Conservation (phyloP, 2,329 filamentous ascomycete genomes). For the Pestalotiopsis sp. region DNA sequence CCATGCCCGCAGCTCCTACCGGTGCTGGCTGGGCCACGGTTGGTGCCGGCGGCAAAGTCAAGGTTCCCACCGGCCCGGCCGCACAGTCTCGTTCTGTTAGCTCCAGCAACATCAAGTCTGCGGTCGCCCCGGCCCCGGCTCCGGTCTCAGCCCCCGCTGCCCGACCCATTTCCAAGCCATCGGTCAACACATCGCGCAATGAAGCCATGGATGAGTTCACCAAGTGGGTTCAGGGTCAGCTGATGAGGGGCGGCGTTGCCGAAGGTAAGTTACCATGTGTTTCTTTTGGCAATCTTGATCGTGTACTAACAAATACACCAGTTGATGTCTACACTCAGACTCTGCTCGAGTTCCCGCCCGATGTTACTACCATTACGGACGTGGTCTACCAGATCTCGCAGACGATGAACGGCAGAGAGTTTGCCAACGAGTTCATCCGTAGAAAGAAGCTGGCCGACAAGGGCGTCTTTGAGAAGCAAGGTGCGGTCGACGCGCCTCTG, state of each 20-base stretch:
- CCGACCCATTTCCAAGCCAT: slow-evolving; percentile 53
- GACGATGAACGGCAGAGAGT: slow-evolving; percentile 90
- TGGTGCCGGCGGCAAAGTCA: slow-evolving; percentile 89
- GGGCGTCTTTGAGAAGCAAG: slow-evolving; percentile 78
- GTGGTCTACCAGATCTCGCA: slow-evolving; percentile 84
- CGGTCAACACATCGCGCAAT: slow-evolving; percentile 45
- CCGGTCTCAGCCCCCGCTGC: slow-evolving; percentile 40
- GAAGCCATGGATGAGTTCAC: slow-evolving; percentile 86
- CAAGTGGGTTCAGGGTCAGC: slow-evolving; percentile 85
- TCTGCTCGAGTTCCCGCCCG: slow-evolving; percentile 75
- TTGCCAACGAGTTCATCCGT: slow-evolving; percentile 91
- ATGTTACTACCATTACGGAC: slow-evolving; percentile 83
- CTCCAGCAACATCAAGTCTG: slow-evolving; percentile 44
- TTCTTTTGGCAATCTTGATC: background rate
- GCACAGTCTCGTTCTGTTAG: slow-evolving; percentile 51
- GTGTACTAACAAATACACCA: slow-evolving; percentile 42
- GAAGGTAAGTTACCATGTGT: slow-evolving; percentile 50
- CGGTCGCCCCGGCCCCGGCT: slow-evolving; percentile 35
- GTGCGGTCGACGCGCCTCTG: slow-evolving; percentile 39
- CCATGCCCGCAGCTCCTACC: slow-evolving; percentile 36
- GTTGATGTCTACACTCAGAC: slow-evolving; percentile 81
- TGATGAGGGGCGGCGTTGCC: slow-evolving; percentile 67
- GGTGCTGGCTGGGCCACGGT: slow-evolving; percentile 87
- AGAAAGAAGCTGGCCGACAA: slow-evolving; percentile 93
- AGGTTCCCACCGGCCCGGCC: slow-evolving; percentile 66